Conservation (phyloP, 495 filamentous ascomycete genomes). For the Xylaria cubensis region DNA sequence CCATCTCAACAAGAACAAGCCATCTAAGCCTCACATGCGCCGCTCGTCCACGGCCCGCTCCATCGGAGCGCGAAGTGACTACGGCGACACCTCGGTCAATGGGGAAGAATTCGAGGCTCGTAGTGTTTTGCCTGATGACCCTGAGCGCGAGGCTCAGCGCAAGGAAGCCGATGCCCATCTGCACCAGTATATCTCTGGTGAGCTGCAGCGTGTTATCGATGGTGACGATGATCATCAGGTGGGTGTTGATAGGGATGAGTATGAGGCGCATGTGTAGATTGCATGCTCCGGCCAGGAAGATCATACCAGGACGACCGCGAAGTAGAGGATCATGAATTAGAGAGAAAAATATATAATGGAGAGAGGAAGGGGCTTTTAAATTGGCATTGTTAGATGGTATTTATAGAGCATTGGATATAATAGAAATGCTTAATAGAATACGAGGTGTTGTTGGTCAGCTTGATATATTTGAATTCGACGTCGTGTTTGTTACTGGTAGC, state of each 20-base stretch:
- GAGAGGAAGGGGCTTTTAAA: background rate
- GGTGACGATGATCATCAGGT: constrained; percentile 40
- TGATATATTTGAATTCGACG: background rate
- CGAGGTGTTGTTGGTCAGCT: background rate
- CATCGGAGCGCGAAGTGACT: constrained; percentile 88
- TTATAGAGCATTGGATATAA: constrained; percentile 2
- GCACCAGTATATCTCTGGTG: constrained; percentile 72
- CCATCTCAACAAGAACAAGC: constrained; percentile 41
- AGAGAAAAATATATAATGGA: background rate
- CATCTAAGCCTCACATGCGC: constrained; percentile 63
- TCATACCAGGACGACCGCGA: too few relatives aligned
- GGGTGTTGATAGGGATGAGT: constrained; percentile 54
- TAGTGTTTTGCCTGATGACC: constrained; percentile 39
- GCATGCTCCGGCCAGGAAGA: background rate
- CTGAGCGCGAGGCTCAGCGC: constrained; percentile 49
- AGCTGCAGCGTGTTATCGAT: constrained; percentile 66
- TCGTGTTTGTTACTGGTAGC: background rate
- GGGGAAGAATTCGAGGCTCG: constrained; percentile 44
- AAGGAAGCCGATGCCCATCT: constrained; percentile 69
- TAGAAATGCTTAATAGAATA: constrained; percentile 16
- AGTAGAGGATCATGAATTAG: background rate
- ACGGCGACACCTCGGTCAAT: constrained; percentile 45
- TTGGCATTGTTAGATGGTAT: constrained; percentile 8
- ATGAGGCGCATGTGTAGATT: constrained; percentile 54
- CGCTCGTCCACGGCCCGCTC: constrained; percentile 84